Evolutionary conservation across 1,139 yeast species (phyloP), one percentile per base, ranked within the genome.

Genomic region (Sugiyamaella pinicola): DNA sequence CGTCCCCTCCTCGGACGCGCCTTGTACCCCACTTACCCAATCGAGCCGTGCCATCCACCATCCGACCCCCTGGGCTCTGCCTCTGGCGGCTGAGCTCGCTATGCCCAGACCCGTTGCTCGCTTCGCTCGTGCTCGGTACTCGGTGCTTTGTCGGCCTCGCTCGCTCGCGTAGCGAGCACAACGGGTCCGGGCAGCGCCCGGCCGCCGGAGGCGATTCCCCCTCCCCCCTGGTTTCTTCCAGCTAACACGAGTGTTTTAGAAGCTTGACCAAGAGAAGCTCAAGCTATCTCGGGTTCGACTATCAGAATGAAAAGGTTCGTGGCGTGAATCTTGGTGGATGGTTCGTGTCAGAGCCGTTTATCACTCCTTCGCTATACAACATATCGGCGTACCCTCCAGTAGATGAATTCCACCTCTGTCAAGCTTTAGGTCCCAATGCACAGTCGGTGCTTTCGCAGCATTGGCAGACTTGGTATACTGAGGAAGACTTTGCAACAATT

Each of bases 301-400:
- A 83, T 65, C 67, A 69, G 47, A 70, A 67, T 35, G 77, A 77
- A 38, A 81, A 78, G 56, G 76, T 87, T 24, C 73, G 82, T 42
- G 97, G 97, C 57, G 90, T 90, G 51, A 89, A 88, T 65, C 73
- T 90, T 29, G 97, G 97, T 49, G 96, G 97, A 18, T 90, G 97
- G 97, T 79, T 90, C 58, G 88, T 90, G 1, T 73, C 89, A 45
- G 97, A 90, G 71, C 75, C 86, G 7, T 90, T 80, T 69, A 90
- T 91, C 65, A 87, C 88, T 0, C 96, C 96, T 2, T 82, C 93
- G 1, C 70, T 91, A 55, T 91, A 87, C 67, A 81, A 81, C 58
- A 76, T 76, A 3, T 78, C 72, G 59, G 72, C 64, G 37, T 37
- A 49, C 38, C 52, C 58, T 13, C 97, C 98, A 0, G 84, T 85